Evolutionary conservation across 371 early-diverging fungal species (phyloP).

Genomic region (Catenaria anguillulae): DNA sequence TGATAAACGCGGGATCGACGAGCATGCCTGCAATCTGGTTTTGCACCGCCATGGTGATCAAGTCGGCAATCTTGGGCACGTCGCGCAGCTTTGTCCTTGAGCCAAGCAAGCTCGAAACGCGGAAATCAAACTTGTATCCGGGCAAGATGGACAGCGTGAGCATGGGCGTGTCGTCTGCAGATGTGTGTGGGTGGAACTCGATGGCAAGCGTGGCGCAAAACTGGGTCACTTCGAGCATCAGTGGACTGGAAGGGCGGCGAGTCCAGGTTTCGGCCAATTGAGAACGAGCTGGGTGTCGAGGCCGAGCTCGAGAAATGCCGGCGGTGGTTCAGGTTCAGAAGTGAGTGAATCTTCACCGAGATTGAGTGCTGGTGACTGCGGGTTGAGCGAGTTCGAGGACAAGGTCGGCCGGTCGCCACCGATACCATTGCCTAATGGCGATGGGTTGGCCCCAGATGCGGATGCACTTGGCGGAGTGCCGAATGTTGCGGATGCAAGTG

Average conservation of each 20-base stretch:
- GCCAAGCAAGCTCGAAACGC: constrained; percentile 72
- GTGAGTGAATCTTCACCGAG: not conserved
- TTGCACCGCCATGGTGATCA: constrained; percentile 27
- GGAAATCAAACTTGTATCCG: constrained; percentile 65
- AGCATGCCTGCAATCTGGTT: not conserved
- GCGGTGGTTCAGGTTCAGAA: not conserved
- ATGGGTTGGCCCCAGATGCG: too few species aligned
- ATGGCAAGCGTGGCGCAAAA: constrained; percentile 68
- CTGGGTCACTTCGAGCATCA: constrained; percentile 60
- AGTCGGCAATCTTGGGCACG: constrained; percentile 71
- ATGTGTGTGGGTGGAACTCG: constrained; percentile 9
- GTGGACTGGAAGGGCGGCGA: constrained; percentile 83
- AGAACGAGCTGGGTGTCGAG: constrained; percentile 68
- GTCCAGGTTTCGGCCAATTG: constrained; percentile 72
- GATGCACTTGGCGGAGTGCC: too few species aligned
- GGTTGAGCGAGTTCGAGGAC: not conserved
- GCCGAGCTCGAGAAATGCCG: constrained; percentile 23
- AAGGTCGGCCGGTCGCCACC: not conserved
- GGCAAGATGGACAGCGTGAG: constrained; percentile 47
- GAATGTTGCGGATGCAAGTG: not conserved
- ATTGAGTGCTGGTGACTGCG: not conserved
- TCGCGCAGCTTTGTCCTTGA: constrained; percentile 86
- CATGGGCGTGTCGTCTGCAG: constrained; percentile 17
- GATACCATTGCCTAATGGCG: too few species aligned
- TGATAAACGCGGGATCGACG: not conserved